Percentiles rank a stretch among this genome's conserved stretches.
Evolutionary conservation across 257 asterid species (phyloP).

Genomic region (Solanum corneliomulleri): DNA sequence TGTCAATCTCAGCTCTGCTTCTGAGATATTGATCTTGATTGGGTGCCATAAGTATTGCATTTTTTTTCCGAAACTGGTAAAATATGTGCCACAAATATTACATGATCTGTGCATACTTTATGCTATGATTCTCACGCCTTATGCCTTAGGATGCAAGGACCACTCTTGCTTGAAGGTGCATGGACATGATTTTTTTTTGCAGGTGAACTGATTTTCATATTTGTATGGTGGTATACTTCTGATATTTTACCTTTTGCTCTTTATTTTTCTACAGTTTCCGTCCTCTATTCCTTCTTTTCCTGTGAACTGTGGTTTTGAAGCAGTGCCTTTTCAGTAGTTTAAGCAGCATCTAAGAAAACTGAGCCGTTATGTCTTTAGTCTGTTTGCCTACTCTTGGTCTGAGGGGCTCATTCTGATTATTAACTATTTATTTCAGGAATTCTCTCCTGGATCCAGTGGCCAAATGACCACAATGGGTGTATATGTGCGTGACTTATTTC

Average conservation of each 20-base stretch:
- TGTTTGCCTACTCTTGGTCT: neutral
- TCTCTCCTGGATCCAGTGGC: slow-evolving; percentile 88
- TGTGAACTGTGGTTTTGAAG: neutral
- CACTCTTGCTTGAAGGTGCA: slow-evolving; percentile 44
- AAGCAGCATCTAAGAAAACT: neutral
- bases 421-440: slow-evolving; percentile 45
- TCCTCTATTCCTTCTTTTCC: neutral
- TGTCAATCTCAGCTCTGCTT: slow-evolving; percentile 1
- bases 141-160: slow-evolving; percentile 42
- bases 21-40: slow-evolving; percentile 10
- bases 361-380: neutral
- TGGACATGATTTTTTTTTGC: slow-evolving; percentile 43
- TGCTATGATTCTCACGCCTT: slow-evolving; percentile 29
- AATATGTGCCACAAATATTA: slow-evolving; percentile 9
- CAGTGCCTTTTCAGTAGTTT: neutral
- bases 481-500: slow-evolving; percentile 84
- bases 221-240: slow-evolving; percentile 14
- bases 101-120: slow-evolving; percentile 13
- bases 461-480: slow-evolving; percentile 90
- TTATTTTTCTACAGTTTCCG: neutral
- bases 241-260: slow-evolving; percentile 8
- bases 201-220: slow-evolving; percentile 50
- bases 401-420: slow-evolving; percentile 3
- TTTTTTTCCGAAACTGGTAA: neutral
- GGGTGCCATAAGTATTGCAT: slow-evolving; percentile 13